phyloP scores from a whole-genome alignment of 306 rosid species.

The Amphicarpaea edgeworthii region DNA sequence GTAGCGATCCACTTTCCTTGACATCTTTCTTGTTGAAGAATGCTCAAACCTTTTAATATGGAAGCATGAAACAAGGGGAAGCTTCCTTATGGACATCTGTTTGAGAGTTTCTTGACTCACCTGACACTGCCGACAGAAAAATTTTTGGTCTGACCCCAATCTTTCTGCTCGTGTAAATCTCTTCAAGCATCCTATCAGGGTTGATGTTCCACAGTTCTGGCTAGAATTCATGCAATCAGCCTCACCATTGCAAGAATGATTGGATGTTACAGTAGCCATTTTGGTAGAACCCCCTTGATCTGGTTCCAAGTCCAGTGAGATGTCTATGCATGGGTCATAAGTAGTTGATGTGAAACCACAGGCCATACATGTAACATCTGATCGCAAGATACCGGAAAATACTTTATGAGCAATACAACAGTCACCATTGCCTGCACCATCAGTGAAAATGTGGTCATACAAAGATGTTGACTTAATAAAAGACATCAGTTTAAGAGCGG shows the following conservation, averaged over 20 bases:
- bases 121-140: constrained; percentile 92
- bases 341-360: constrained; percentile 97
- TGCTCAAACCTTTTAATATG: constrained; percentile 95
- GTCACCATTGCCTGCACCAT: constrained; percentile 83
- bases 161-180: constrained; percentile 92
- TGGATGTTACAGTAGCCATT: constrained; percentile 58
- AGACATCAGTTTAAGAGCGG: constrained; percentile 21
- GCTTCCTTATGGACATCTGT: constrained; percentile 94
- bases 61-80: constrained; percentile 90
- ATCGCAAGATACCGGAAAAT: constrained; percentile 90
- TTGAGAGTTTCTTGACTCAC: constrained; percentile 91
- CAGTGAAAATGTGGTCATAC: constrained; percentile 22
- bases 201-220: constrained; percentile 66
- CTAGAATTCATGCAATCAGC: constrained; percentile 59
- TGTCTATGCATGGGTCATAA: constrained; percentile 92
- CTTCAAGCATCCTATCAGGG: constrained; percentile 88
- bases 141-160: constrained; percentile 91
- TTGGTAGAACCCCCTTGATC: constrained; percentile 69
- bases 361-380: constrained; percentile 95
- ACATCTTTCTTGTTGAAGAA: constrained; percentile 84
- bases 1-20: constrained; percentile 86
- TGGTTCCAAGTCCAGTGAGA: constrained; percentile 90
- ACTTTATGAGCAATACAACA: constrained; percentile 95
- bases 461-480: constrained; percentile 3
- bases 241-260: constrained; percentile 72